Base-by-base conservation (phyloP, 306 rosid species). In the Acacia crassicarpa region DNA sequence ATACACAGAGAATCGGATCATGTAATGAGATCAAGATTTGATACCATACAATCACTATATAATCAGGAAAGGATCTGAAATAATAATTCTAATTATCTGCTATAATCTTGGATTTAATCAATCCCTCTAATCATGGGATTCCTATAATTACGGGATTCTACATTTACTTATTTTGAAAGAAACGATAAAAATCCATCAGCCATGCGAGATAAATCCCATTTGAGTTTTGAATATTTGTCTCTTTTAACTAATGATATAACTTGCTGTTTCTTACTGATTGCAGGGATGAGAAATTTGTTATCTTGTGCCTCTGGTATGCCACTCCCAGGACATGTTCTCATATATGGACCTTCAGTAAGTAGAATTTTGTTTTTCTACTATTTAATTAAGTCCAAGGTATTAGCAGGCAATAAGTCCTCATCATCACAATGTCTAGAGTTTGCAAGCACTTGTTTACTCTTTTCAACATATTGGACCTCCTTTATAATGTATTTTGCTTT, bases 271-370 rank as follows among this genome's bases (percentile, higher is more conserved):
- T 78, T 78, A 67, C 79, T 87, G 77, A 74, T 48, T 89, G 77
- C 87, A 95, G 99, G 99, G 89, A 82, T 89, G 87, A 74, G 75
- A 80, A 86, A 93, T 71, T 89, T 93, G 91, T 72, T 95, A 82
- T 87, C 98, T 74, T 91, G 93, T 59, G 85, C 88, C 71, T 89
- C 89, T 71, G 94, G 93, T 77, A 67, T 84, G 90, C 97, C 94
- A 54, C 90, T 95, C 79, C 98, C 99, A 45, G 99, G 99, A 46
- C 95, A 95, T 85, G 87, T 91, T 85, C 87, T 95, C 59, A 84
- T 95, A 78, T 82, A 88, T 84, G 99, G 98, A 85, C 99, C 99
- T 71, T 70, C 98, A n/a, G 99, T 95, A 87, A 89, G 99, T 91
- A 43, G 72, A 68, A 67, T 63, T 78, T 85, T 67, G 44, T 73